Evolutionary conservation across 2,329 filamentous ascomycete species (phyloP).

Genomic region (Neonectria coccinea): DNA sequence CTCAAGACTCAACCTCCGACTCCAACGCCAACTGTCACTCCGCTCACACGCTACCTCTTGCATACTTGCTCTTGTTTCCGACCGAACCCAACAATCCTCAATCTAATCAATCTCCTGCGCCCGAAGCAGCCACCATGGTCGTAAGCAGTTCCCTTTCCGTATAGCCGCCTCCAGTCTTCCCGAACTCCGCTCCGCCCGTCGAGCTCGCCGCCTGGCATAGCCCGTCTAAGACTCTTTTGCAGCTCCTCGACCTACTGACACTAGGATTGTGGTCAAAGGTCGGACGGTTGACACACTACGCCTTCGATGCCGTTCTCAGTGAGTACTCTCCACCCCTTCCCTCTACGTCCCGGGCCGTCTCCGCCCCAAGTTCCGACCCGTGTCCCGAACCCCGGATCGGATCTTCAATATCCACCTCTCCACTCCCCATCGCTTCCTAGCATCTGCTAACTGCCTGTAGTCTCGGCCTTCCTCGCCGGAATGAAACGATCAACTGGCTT

Average conservation of each 20-base stretch:
- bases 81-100: not conserved
- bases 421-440: too few relatives aligned
- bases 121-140: constrained; percentile 47
- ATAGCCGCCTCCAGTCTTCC: constrained; percentile 17
- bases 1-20: constrained; percentile 18
- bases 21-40: not conserved
- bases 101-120: not conserved
- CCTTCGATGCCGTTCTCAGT: constrained; percentile 95
- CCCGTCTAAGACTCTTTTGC: constrained; percentile 53
- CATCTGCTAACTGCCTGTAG: constrained; percentile 56
- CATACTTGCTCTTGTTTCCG: not conserved
- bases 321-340: constrained; percentile 53
- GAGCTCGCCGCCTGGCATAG: constrained; percentile 40
- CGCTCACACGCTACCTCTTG: not conserved
- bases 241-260: constrained; percentile 76
- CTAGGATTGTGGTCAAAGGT: constrained; percentile 82
- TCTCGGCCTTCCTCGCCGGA: constrained; percentile 95
- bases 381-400: not conserved
- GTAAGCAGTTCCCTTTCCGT: constrained; percentile 42
- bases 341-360: not conserved
- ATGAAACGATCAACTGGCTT: constrained; percentile 97
- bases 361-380: constrained; percentile 10
- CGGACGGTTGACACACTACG: constrained; percentile 92
- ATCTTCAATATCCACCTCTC: not conserved
- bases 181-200: constrained; percentile 38